Conservation (phyloP, 2,329 filamentous ascomycete genomes). For the Falciphora oryzae region DNA sequence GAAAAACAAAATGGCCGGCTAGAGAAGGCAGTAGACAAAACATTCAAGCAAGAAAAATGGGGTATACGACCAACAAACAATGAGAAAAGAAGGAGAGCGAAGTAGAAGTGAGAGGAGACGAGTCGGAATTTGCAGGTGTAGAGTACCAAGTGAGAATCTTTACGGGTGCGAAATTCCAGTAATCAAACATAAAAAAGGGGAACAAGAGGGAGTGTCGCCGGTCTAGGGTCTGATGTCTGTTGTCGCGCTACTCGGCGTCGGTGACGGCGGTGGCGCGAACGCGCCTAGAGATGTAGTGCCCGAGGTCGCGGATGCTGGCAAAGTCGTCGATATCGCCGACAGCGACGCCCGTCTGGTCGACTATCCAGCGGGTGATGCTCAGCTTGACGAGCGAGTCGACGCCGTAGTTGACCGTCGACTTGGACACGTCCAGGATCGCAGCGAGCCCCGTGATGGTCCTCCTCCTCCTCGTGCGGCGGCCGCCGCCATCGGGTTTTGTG, state of each 20-base stretch:
- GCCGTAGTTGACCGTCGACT: slow-evolving; percentile 15
- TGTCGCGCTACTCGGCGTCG: neutral
- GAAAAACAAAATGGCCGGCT: neutral
- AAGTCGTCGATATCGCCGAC: slow-evolving; percentile 17
- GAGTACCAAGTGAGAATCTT: neutral
- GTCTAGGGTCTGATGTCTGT: too few species aligned
- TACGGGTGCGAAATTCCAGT: too few species aligned
- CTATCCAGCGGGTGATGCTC: slow-evolving; percentile 18
- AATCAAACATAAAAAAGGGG: too few species aligned
- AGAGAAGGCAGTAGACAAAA: neutral
- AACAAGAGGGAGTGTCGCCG: too few species aligned
- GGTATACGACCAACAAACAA: slow-evolving; percentile 3
- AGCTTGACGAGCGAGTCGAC: slow-evolving; percentile 21
- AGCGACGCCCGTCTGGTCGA: slow-evolving; percentile 17
- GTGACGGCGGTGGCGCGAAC: neutral
- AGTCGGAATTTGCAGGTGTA: neutral
- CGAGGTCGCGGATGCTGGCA: slow-evolving; percentile 15
- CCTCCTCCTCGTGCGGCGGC: neutral
- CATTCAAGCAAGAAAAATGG: slow-evolving; percentile 5
- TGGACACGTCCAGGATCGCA: neutral
- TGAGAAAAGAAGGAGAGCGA: neutral
- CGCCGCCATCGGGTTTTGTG: neutral
- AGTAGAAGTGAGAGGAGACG: neutral
- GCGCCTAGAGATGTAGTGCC: slow-evolving; percentile 12
- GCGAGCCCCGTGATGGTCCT: neutral